Percentiles rank a stretch among this genome's conserved stretches.
Conservation (phyloP, 2,329 filamentous ascomycete genomes). For the Fusarium verticillioides region DNA sequence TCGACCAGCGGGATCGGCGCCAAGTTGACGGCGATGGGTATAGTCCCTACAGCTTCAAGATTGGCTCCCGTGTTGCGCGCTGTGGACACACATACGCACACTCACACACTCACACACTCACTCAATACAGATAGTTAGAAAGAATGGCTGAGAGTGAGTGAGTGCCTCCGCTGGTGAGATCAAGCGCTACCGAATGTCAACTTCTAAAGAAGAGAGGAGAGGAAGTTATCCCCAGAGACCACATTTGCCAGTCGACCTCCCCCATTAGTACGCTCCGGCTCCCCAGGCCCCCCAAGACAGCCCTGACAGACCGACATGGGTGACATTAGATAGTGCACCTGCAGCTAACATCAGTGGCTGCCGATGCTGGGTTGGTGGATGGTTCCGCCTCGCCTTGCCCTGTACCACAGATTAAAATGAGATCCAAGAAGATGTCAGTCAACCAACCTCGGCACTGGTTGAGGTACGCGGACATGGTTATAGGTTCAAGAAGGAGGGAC, state of each 20-base stretch:
- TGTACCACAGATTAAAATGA: background rate
- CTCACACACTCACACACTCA: background rate
- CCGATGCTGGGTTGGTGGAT: conserved; percentile 4
- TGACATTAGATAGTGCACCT: background rate
- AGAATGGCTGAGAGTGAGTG: background rate
- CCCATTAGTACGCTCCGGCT: background rate
- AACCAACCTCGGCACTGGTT: background rate
- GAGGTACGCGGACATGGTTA: background rate
- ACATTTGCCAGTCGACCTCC: conserved; percentile 1
- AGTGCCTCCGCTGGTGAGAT: conserved; percentile 27
- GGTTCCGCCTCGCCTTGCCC: conserved; percentile 2
- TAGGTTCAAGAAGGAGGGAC: background rate
- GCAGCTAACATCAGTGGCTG: conserved; percentile 15
- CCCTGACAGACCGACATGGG: background rate
- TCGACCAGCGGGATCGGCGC: conserved; percentile 35
- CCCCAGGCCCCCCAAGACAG: background rate
- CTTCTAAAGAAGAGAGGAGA: background rate
- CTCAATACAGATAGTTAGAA: background rate
- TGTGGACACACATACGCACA: conserved; percentile 5
- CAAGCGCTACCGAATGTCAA: conserved; percentile 2
- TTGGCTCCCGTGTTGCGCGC: conserved; percentile 27
- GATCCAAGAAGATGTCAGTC: background rate
- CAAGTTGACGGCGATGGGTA: conserved; percentile 30
- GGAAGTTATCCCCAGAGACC: background rate
- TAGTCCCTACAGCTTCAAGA: conserved; percentile 14